Evolutionary conservation across 2,329 filamentous ascomycete genomes (phyloP), one percentile per base, ranked within the genome.

Genomic region (Geosmithia putterillii): DNA sequence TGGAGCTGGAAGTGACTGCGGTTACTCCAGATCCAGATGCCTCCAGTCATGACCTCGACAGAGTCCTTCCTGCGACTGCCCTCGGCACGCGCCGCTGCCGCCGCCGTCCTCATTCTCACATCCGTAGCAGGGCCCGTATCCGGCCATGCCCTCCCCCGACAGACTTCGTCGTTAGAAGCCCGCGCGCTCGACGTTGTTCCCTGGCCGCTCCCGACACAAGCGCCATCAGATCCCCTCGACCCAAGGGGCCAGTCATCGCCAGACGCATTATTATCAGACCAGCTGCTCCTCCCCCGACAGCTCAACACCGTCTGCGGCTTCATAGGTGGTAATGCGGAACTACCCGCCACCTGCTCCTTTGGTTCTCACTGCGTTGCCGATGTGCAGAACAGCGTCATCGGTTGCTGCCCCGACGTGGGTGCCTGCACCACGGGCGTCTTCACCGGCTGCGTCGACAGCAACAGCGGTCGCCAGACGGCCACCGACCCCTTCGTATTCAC

Each of bases 291-390:
- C 20, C 64, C 62, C 39, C 64, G 67, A 35, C 63, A 70, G 46
- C 53, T 60, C 42, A 74, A 75, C 56, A 78, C 74, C 15, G 54
- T 79, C 44, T 79, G 75, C 50, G 75, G 75, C 37, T 79, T 69
- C 56, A 64, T 79, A 51, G 69, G 67, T 47, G 74, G 73, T 19
- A 56, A 76, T 48, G 55, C 66, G 1, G 57, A 58, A 20, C 57
- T 76, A 23, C 71, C 74, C 3, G 75, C 74, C 35, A 79, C 74
- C 34, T 79, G 75, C 53, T 67, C 64, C 22, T 64, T 67, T 0
- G 75, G 74, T 28, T 77, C 73, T 34, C 73, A 79, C 54, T 79
- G 75, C 52, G 75, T 73, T 20, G 58, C 73, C 38, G 73, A 77
- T 47, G 56, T 61, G 18, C 58, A 61, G 17, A 62, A 70, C 44